These are phyloP conservation scores for Xylariaceae sp. DNA, from an alignment of 2,329 filamentous ascomycete genomes.

Conservation along the genomic window DNA sequence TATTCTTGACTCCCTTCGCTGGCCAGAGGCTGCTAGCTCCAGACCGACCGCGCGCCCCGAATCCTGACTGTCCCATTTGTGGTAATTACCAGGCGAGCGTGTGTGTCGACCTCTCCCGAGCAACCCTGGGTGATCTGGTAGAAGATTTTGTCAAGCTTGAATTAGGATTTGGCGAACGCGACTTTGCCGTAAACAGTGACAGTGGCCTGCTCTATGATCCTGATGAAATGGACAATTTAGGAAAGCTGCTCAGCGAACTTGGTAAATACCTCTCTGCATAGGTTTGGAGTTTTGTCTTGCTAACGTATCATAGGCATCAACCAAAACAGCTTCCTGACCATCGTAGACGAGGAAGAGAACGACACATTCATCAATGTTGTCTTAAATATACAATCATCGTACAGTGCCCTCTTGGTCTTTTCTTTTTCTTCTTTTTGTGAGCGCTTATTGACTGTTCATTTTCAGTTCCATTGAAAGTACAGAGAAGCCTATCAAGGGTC, in stretches of 20 bases:
- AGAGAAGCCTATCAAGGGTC: conserved; percentile 51
- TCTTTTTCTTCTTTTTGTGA: conserved; percentile 22
- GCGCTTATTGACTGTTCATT: conserved; percentile 17
- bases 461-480: conserved; percentile 28
- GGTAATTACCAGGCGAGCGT: conserved; percentile 64
- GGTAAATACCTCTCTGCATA: conserved; percentile 39
- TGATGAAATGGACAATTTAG: conserved; percentile 80
- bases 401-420: conserved; percentile 30
- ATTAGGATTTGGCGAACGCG: conserved; percentile 69
- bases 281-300: conserved; percentile 7
- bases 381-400: conserved; percentile 61
- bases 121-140: conserved; percentile 75
- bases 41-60: conserved; percentile 57
- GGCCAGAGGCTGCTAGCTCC: conserved; percentile 53
- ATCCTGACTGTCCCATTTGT: conserved; percentile 79
- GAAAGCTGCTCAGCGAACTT: conserved; percentile 72
- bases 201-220: conserved; percentile 79
- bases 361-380: conserved; percentile 74
- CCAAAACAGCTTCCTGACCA: conserved; percentile 68
- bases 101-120: conserved; percentile 61
- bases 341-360: conserved; percentile 77
- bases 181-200: conserved; percentile 72
- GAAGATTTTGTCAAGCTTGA: conserved; percentile 64
- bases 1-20: conserved; percentile 71
- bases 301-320: conserved; percentile 51